Base-by-base conservation (phyloP, 192 early-diverging fungal species). In the Mortierella antarctica region DNA sequence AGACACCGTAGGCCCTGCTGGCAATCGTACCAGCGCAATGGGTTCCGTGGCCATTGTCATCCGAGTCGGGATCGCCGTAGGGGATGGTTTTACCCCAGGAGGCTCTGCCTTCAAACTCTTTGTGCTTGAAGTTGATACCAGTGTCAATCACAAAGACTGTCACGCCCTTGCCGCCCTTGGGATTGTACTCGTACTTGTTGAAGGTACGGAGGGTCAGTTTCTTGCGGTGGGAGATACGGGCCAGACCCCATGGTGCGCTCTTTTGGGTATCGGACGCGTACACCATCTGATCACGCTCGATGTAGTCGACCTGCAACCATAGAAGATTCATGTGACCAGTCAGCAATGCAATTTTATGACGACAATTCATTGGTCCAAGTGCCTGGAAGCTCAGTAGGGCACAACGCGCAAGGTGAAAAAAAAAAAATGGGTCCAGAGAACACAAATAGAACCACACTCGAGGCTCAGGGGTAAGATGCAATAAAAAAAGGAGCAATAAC, bases 91-190 rank as follows among this genome's bases (percentile, higher is more conserved):
- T 86, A 47, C 95, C 95, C 90, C 94, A 95, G 54, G 70, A 68
- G 50, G 98, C 98, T 70, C 98, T 93, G 60, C 94, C 95, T 57
- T 93, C 91, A 80, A 99, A 98, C 67, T 99, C 97, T 13, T 89
- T 88, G 70, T 98, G 97, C 2, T 88, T 81, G 60, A 92, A 78
- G 70, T 90, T 88, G 64, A 97, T 89, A 62, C 98, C 98, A 5
- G 98, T 98, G 87, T 99, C 97, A 54, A 99, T 93, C 31, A 99
- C 94, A 85, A 95, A 98, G 40, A 93, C 95, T n/a, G 92, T 93
- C 68, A 98, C 91, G 67, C 92, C 93, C 8, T 91, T 85, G 53
- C 96, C 96, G 67, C 85, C 94, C 17, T 87, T 70, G 8, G 87
- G 80, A 67, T 92, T 83, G 83, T 96, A 94, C 5, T 73, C 62